phyloP scores from a whole-genome alignment of 331 rosid genomes.

The Arachis monticola region DNA sequence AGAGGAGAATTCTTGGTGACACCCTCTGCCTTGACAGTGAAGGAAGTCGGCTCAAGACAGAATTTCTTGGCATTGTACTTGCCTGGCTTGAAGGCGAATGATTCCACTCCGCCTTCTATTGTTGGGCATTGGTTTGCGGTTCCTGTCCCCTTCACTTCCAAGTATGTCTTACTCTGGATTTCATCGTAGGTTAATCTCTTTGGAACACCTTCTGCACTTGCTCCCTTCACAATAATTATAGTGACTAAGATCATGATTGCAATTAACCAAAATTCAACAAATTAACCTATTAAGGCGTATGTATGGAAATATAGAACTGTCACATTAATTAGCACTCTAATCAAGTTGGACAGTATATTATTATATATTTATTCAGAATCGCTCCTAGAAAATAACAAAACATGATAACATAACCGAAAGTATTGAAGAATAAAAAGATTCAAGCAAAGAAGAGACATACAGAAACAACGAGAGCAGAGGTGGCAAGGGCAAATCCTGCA shows the following conservation, averaged over 20 bases:
- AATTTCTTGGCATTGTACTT: constrained; percentile 82
- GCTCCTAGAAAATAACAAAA: no score
- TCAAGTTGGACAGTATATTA: not conserved
- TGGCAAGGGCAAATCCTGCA: constrained; percentile 95
- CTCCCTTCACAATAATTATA: constrained; percentile 57
- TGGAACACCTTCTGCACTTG: constrained; percentile 88
- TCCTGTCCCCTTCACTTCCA: constrained; percentile 91
- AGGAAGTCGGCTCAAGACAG: constrained; percentile 94
- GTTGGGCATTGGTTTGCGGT: constrained; percentile 99
- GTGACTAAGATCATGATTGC: no score
- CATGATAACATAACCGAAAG: not conserved
- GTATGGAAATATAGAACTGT: not conserved
- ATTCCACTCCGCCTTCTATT: constrained; percentile 79
- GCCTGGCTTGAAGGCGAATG: constrained; percentile 81
- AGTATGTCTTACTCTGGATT: constrained; percentile 95
- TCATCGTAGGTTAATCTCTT: constrained; percentile 88
- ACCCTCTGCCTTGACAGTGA: constrained; percentile 91
- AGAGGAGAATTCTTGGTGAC: constrained; percentile 82
- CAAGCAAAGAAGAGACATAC: constrained; percentile 44
- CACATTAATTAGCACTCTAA: not conserved
- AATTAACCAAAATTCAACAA: not conserved
- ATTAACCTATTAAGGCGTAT: not conserved
- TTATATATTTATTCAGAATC: no score
- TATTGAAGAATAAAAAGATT: not conserved
- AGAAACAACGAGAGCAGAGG: constrained; percentile 97